A percentile compares a stretch with the other conserved stretches of the same genome.
Conservation (phyloP, 257 asterid genomes). For the Solanum chilense region DNA sequence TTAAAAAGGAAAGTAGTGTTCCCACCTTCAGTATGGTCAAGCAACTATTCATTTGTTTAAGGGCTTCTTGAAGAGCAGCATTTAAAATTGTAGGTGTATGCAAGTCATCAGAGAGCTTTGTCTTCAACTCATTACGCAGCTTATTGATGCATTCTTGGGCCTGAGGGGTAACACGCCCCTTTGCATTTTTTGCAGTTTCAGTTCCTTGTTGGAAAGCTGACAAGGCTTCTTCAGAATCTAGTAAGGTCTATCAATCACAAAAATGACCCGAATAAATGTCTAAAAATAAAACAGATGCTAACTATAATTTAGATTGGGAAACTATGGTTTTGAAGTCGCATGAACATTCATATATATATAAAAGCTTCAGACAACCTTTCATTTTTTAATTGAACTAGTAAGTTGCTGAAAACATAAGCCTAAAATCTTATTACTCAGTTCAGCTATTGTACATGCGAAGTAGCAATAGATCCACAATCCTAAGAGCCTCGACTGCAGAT, state of each 20-base stretch:
- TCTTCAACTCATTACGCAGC: constrained; percentile 50
- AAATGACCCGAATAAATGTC: neutral
- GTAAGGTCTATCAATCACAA: constrained; percentile 45
- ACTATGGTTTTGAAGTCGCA: neutral
- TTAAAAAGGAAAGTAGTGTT: neutral
- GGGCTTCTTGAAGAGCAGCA: constrained; percentile 51
- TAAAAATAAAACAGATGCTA: neutral
- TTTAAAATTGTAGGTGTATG: constrained; percentile 65
- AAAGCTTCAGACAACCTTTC: neutral
- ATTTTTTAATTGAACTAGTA: neutral
- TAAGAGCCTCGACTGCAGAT: neutral
- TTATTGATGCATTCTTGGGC: constrained; percentile 46
- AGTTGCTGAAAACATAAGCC: neutral
- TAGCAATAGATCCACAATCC: neutral
- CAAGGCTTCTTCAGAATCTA: constrained; percentile 48
- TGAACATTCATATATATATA: neutral
- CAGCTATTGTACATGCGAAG: neutral
- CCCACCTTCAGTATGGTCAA: constrained; percentile 51
- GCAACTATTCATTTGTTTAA: constrained; percentile 43
- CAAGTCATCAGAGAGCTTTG: constrained; percentile 69
- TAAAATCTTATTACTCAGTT: neutral
- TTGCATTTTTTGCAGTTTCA: constrained; percentile 18
- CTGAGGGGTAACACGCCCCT: constrained; percentile 24
- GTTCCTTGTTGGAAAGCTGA: constrained; percentile 21
- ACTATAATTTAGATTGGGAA: neutral